Evolutionary conservation across 441 rosid species (phyloP).

Genomic region (Eugenia klotzschiana): DNA sequence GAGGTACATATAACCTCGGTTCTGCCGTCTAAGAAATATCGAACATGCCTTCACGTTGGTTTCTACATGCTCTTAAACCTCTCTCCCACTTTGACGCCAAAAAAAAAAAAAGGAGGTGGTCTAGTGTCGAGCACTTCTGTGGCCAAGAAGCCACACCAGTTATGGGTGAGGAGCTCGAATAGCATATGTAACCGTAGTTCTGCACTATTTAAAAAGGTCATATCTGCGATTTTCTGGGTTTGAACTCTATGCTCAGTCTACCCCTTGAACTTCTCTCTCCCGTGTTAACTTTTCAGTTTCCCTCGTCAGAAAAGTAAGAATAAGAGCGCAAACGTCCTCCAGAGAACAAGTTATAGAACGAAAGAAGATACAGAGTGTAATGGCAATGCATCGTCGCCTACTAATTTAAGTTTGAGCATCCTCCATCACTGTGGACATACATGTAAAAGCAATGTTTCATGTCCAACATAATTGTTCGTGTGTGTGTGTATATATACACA

Average conservation of each 20-base stretch:
- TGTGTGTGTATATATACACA: fast-evolving
- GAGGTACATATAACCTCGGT: background rate
- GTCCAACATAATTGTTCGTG: background rate
- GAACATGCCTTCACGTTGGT: background rate
- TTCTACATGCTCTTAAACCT: background rate
- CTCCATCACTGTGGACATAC: background rate
- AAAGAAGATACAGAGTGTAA: background rate
- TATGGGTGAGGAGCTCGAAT: background rate
- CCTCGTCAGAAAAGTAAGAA: background rate
- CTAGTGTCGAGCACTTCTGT: background rate
- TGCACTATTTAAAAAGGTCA: background rate
- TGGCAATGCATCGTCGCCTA: background rate
- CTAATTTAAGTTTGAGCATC: background rate
- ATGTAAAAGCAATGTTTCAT: background rate
- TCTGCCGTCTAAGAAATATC: background rate
- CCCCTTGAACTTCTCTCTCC: background rate
- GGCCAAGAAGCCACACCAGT: background rate
- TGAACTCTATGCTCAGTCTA: background rate
- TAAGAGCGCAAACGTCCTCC: background rate
- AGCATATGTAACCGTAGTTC: background rate
- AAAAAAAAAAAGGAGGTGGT: background rate
- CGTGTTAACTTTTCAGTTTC: background rate
- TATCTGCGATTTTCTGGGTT: background rate
- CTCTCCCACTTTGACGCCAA: background rate
- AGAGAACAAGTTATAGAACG: background rate